Base-by-base conservation (phyloP, 163 green algal species). In the Trebouxia gelatinosa region DNA sequence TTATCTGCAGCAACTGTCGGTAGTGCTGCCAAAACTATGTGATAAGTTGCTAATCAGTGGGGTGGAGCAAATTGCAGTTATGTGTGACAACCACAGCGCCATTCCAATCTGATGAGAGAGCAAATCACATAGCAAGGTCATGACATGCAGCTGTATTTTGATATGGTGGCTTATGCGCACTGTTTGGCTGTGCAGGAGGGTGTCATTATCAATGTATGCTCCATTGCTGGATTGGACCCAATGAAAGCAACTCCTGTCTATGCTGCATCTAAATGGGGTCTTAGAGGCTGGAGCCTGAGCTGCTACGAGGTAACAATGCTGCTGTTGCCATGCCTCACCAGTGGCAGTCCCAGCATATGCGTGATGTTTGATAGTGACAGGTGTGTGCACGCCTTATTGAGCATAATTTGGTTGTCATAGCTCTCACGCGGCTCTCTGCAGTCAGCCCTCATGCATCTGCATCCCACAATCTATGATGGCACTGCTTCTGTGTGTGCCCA, bases 181-280 rank as follows among this genome's bases (percentile, higher is more conserved):
- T n/a, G n/a, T n/a, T n/a, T n/a, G n/a, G n/a, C n/a, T 59, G 2
- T 64, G 29, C 43, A 76, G 68, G 68, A 76, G 29, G 68, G 68
- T 3, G 17, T 76, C 9, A 76, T 76, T 3, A 62, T 76, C 40
- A 76, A 76, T 29, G 2, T 64, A 23, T 37, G 40, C 28, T 62
- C 40, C 19, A 43, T 76, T 16, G 68, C 68, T 40, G 68, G 23
- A 13, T 43, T 76, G 17, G 68, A 61, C 17, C 68, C 68, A n/a
- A 76, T 76, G 29, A 59, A 59, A 29, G 17, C 40, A 16, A 76
- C 46, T 6, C 68, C 68, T 28, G 68, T 76, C 0, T 76, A 76
- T 43, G 43, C 40, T 40, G 68, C 68, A 37, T 54, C 32, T 31
- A 76, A 76, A 43, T 76, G 28, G 29, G 68, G 40, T 28, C 26